These are phyloP conservation scores for Leptomonas pyrrhocoris DNA, from an alignment of 208 protist species.

Conservation along the genomic window DNA sequence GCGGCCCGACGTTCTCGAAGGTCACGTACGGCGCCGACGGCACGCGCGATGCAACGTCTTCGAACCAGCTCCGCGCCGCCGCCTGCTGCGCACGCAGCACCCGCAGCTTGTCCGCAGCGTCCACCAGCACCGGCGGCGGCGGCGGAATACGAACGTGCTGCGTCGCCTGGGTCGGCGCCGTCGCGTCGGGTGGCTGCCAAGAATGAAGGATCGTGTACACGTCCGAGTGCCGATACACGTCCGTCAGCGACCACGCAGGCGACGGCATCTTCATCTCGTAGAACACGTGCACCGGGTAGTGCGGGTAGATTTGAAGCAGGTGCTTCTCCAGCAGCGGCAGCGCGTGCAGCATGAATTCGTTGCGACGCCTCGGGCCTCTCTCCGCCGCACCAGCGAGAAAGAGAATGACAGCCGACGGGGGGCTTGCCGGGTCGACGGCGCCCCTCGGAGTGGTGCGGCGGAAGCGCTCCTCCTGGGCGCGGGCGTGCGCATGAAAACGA, in stretches of 20 bases:
- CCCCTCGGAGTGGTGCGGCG: neutral
- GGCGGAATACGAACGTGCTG: neutral
- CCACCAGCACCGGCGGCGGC: constrained; percentile 17
- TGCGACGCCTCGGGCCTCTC: neutral
- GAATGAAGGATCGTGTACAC: constrained; percentile 13
- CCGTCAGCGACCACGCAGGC: constrained; percentile 10
- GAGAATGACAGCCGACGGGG: constrained; percentile 13
- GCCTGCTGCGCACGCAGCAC: constrained; percentile 5
- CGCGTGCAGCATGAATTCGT: constrained; percentile 2
- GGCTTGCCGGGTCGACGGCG: neutral
- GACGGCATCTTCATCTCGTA: constrained; percentile 3
- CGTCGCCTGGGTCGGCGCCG: too few relatives aligned
- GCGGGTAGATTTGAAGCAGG: constrained; percentile 1
- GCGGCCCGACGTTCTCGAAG: constrained; percentile 19
- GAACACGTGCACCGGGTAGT: constrained; percentile 27
- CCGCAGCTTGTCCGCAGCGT: neutral
- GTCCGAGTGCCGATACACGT: constrained; percentile 19
- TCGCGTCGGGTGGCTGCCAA: neutral
- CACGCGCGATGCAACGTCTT: neutral
- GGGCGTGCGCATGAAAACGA: neutral
- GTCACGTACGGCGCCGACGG: constrained; percentile 25
- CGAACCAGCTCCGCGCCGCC: neutral
- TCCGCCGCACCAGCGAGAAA: constrained; percentile 11
- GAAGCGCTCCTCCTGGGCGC: constrained; percentile 5
- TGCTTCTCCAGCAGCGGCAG: constrained; percentile 21